Conservation (phyloP, 2,329 filamentous ascomycete species). For the Hymenoscyphus repandus region DNA sequence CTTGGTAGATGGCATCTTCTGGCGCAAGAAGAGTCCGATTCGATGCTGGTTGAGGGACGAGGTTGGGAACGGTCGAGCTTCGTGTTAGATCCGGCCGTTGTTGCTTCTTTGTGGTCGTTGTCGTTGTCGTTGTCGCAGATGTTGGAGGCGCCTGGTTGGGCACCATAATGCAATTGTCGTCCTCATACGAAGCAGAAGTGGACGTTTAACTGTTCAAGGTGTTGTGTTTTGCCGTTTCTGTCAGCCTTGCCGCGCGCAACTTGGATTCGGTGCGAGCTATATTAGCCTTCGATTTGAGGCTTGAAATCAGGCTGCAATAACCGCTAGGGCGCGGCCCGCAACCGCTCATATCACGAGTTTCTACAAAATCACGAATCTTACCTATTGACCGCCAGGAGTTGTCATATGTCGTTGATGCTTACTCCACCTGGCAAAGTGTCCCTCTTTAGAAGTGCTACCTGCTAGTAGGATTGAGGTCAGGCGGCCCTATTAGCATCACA, state of each 20-base stretch:
- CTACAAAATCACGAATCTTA: no score
- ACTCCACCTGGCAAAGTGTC: no score
- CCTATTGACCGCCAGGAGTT: no score
- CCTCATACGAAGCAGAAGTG: conserved; percentile 9
- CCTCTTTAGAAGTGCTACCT: no score
- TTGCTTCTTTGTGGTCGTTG: conserved; percentile 6
- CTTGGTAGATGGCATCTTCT: conserved; percentile 71
- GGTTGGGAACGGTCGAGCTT: conserved; percentile 22
- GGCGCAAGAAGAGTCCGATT: conserved; percentile 70
- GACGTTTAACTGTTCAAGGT: not conserved
- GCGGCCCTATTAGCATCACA: no score
- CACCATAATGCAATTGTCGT: conserved; percentile 25
- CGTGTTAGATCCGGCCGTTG: conserved; percentile 22
- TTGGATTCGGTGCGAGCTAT: not conserved
- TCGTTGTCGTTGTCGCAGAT: conserved; percentile 16
- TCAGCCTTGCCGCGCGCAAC: conserved; percentile 8
- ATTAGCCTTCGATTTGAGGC: no score
- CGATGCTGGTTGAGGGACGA: conserved; percentile 12
- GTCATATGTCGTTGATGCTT: no score
- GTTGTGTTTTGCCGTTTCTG: not conserved
- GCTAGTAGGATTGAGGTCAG: no score
- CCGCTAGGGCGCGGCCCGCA: no score
- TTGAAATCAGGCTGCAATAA: no score
- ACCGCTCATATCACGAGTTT: no score
- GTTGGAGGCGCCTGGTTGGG: conserved; percentile 24